phyloP scores from a whole-genome alignment of 805 yeast genomes.

The Peterozyma toletana region DNA sequence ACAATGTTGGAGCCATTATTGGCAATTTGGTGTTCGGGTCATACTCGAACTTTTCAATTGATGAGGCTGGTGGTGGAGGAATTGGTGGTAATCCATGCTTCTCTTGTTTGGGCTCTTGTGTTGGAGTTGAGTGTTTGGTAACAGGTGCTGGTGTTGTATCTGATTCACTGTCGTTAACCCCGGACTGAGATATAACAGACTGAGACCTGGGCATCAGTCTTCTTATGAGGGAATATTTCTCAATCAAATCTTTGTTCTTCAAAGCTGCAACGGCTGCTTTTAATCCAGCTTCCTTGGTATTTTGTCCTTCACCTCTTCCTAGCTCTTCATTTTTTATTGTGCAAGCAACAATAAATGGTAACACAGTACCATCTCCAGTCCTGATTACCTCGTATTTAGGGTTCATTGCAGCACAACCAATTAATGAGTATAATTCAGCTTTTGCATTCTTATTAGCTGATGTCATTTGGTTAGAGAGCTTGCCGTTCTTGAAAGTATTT shows the following conservation, averaged over 20 bases:
- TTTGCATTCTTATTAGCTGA: constrained; percentile 64
- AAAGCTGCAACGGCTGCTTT: constrained; percentile 83
- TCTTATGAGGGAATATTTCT: constrained; percentile 54
- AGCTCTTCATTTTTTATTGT: constrained; percentile 55
- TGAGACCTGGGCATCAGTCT: constrained; percentile 37
- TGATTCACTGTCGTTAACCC: not conserved
- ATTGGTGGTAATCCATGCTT: too few species aligned
- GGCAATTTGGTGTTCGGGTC: not conserved
- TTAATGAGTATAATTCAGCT: constrained; percentile 63
- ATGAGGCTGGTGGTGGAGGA: not conserved
- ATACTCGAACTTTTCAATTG: not conserved
- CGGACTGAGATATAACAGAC: not conserved
- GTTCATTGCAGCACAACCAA: constrained; percentile 67
- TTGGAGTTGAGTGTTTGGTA: constrained; percentile 5
- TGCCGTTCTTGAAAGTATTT: constrained; percentile 22
- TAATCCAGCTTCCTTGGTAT: constrained; percentile 69
- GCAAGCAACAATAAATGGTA: constrained; percentile 59
- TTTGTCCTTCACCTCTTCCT: constrained; percentile 68
- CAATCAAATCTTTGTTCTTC: constrained; percentile 47
- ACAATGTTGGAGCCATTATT: not conserved
- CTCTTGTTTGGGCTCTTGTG: not conserved
- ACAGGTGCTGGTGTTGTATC: not conserved
- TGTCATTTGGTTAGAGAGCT: constrained; percentile 21
- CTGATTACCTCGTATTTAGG: constrained; percentile 48
- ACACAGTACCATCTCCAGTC: constrained; percentile 31